Evolutionary conservation across 257 asterid genomes (phyloP), one percentile per base, ranked within the genome.

Genomic region (Anisodus tanguticus): DNA sequence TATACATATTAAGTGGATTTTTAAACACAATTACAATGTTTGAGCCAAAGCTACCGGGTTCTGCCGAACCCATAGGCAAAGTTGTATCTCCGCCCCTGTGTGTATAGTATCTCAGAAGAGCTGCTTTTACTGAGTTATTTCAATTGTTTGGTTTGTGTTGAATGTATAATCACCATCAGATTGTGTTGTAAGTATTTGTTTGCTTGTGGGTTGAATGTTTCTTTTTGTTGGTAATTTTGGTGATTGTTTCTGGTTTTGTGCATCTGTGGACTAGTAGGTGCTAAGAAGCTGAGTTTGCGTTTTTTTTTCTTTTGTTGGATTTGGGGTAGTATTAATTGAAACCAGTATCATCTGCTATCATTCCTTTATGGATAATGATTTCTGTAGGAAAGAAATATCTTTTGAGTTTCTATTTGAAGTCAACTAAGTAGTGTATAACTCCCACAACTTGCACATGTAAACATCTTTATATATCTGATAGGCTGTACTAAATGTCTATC

Each of bases 61-160:
- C 35, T 31, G 35, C 35, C 1, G 35, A 31, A 31, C 35, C 31
- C 35, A 31, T 31, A 31, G 35, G 35, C 35, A 31, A 31, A 31
- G 35, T 0, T 31, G 35, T 31, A 31, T 31, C 35, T 31, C 35
- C 35, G 35, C 35, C 35, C 1, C 35, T 31, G 35, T 54, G 59
- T 54, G 59, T 54, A 55, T 55, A 6, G 45, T 55, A 55, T 55
- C 60, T 55, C 60, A 0, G 19, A 55, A 55, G 19, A 55, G 19
- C 60, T 55, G 60, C 5, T 55, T 55, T 55, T 4, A 1, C 12
- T 39, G 0, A 69, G 53, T 39, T 0, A 69, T 5, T 16, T 69
- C 26, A 68, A 70, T 8, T 70, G 15, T 70, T 70, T 70, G 16
- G 57, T 70, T 70, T 70, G 16, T 43, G 17, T 70, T 70, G 79